A percentile compares a stretch with the other conserved stretches of the same genome.
These are phyloP conservation scores for Ceratocystiopsis minuta DNA, from an alignment of 2,329 filamentous ascomycete genomes.

Conservation along the genomic window DNA sequence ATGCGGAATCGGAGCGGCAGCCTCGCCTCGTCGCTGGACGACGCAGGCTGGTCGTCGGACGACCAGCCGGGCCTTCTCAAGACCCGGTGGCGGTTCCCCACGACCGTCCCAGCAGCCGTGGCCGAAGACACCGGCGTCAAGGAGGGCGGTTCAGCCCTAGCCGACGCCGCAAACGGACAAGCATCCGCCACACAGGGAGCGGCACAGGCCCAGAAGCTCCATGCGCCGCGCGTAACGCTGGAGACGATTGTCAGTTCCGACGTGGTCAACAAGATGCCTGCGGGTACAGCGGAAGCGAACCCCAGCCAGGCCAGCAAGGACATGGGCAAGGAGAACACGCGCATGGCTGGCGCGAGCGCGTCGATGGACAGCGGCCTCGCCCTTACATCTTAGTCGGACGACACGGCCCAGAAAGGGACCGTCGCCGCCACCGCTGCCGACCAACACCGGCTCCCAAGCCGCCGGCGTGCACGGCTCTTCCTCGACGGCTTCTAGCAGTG, in stretches of 20 bases:
- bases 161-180: background rate
- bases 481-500: background rate
- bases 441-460: no score
- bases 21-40: conserved; percentile 5
- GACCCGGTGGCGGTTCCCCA: conserved; percentile 7
- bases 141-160: no score
- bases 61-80: conserved; percentile 13
- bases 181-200: no score
- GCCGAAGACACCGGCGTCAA: background rate
- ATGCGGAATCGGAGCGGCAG: conserved; percentile 7
- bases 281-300: no score
- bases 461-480: background rate
- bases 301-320: background rate
- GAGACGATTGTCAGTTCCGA: conserved; percentile 29
- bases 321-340: conserved; percentile 9
- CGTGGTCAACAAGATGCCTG: conserved; percentile 10
- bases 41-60: conserved; percentile 14
- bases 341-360: conserved; percentile 5
- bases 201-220: no score
- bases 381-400: conserved; percentile 6
- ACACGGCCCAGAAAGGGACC: no score
- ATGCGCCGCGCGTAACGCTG: conserved; percentile 14
- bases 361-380: conserved; percentile 15
- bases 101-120: background rate
- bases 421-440: no score